A percentile compares a stretch with the other conserved stretches of the same genome.
These are phyloP conservation scores for Metschnikowia gruessii DNA, from an alignment of 805 yeast genomes.

Conservation along the genomic window DNA sequence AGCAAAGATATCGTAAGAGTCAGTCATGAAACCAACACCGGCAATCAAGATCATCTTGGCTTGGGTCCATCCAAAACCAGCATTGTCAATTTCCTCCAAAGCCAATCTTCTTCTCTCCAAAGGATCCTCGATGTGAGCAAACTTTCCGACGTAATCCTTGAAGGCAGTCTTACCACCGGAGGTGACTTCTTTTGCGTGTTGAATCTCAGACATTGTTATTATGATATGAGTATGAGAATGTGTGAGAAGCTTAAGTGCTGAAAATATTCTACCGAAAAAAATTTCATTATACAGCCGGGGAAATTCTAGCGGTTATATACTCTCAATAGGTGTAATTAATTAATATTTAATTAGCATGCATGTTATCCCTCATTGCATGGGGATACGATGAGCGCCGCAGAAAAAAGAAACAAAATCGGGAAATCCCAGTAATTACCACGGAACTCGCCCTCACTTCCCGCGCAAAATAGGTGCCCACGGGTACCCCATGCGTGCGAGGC, in stretches of 20 bases:
- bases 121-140: conserved; percentile 80
- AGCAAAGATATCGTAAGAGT: conserved; percentile 89
- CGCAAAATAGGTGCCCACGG: conserved; percentile 8
- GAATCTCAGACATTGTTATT: conserved; percentile 26
- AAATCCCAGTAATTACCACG: not conserved
- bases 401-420: conserved; percentile 7
- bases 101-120: conserved; percentile 85
- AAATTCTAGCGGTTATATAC: conserved; percentile 6
- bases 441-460: not conserved
- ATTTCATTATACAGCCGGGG: not conserved
- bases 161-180: conserved; percentile 82
- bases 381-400: conserved; percentile 9
- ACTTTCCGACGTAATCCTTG: conserved; percentile 77
- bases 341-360: conserved; percentile 6
- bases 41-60: conserved; percentile 80
- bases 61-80: conserved; percentile 79
- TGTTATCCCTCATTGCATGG: conserved; percentile 5
- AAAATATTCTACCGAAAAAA: not conserved
- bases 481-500: not conserved
- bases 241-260: not conserved
- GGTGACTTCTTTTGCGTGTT: conserved; percentile 20
- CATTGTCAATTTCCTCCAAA: conserved; percentile 77
- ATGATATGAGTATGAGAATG: not conserved
- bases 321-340: conserved; percentile 1
- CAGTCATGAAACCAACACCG: conserved; percentile 91